Percentiles rank a stretch among this genome's conserved stretches.
These are phyloP conservation scores for Miamiensis avidus DNA, from an alignment of 169 alveolate species.

Conservation along the genomic window DNA sequence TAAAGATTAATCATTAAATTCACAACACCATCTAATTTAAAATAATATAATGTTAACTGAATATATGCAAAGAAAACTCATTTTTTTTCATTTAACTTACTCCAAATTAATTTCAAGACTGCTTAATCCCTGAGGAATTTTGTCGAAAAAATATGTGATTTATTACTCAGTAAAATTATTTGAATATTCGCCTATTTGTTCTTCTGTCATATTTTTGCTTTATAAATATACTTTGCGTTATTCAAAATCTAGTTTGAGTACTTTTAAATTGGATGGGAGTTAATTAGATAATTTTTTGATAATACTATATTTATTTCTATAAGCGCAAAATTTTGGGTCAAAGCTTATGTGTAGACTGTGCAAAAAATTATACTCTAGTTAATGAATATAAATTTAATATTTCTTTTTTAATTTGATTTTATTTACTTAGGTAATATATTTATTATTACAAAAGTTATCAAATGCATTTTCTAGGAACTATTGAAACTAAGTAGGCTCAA, in stretches of 20 bases:
- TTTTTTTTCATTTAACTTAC: not conserved
- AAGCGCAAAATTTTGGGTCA: not conserved
- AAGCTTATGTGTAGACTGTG: not conserved
- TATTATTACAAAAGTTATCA: too few species aligned
- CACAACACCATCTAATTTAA: not conserved
- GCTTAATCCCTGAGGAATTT: not conserved
- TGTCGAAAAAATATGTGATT: not conserved
- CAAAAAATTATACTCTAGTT: not conserved
- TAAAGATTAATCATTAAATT: not conserved
- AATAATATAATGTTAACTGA: too few species aligned
- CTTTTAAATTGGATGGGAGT: not conserved
- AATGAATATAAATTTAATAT: too few species aligned
- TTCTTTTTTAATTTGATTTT: too few species aligned
- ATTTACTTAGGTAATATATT: too few species aligned
- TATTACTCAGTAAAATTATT: not conserved
- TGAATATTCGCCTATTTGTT: not conserved
- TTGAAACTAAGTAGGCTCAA: not conserved
- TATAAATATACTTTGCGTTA: too few species aligned
- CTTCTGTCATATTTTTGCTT: not conserved
- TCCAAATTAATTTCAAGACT: not conserved
- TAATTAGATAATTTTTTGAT: not conserved
- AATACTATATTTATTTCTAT: not conserved
- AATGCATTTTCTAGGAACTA: not conserved
- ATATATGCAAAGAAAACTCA: too few species aligned
- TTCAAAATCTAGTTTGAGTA: not conserved